Evolutionary conservation across 2,329 filamentous ascomycete species (phyloP).

Genomic region (Nannizzia gypsea): DNA sequence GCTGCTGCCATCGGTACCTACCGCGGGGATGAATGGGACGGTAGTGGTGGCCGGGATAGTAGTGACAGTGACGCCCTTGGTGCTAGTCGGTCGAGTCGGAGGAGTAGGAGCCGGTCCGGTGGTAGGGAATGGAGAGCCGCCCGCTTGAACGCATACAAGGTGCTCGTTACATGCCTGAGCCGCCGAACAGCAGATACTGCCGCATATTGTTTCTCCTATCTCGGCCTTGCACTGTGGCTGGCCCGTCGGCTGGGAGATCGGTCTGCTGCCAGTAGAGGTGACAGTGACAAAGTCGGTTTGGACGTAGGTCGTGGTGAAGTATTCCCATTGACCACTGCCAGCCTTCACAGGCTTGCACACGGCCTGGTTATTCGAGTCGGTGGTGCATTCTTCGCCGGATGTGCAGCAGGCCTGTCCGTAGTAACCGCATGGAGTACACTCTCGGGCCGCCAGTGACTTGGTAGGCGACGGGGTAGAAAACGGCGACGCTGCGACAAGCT

Average conservation of each 20-base stretch:
- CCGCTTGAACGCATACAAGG: slow-evolving; percentile 28
- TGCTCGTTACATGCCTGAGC: slow-evolving; percentile 33
- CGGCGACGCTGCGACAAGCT: slow-evolving; percentile 21
- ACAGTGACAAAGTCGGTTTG: slow-evolving; percentile 43
- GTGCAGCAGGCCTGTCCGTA: slow-evolving; percentile 41
- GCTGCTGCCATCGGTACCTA: slow-evolving; percentile 32
- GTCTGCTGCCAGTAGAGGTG: slow-evolving; percentile 44
- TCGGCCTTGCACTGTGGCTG: slow-evolving; percentile 36
- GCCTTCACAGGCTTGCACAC: slow-evolving; percentile 29
- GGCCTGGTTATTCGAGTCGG: slow-evolving; percentile 39
- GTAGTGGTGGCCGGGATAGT: slow-evolving; percentile 30
- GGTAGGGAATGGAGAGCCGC: slow-evolving; percentile 31
- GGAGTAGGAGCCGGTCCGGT: slow-evolving; percentile 26
- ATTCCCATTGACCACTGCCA: slow-evolving; percentile 39
- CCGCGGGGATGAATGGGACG: slow-evolving; percentile 34
- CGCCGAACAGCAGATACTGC: slow-evolving; percentile 34
- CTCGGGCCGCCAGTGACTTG: slow-evolving; percentile 17
- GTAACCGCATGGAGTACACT: slow-evolving; percentile 44
- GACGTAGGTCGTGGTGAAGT: slow-evolving; percentile 47
- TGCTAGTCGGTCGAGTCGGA: slow-evolving; percentile 35
- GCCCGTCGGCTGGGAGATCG: slow-evolving; percentile 18
- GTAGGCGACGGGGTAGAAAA: slow-evolving; percentile 14
- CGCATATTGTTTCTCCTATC: slow-evolving; percentile 34
- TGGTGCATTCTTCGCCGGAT: slow-evolving; percentile 37
- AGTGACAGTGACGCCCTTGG: slow-evolving; percentile 34